phyloP scores from a whole-genome alignment of 2,329 filamentous ascomycete genomes.

The Epichloe aotearoae region DNA sequence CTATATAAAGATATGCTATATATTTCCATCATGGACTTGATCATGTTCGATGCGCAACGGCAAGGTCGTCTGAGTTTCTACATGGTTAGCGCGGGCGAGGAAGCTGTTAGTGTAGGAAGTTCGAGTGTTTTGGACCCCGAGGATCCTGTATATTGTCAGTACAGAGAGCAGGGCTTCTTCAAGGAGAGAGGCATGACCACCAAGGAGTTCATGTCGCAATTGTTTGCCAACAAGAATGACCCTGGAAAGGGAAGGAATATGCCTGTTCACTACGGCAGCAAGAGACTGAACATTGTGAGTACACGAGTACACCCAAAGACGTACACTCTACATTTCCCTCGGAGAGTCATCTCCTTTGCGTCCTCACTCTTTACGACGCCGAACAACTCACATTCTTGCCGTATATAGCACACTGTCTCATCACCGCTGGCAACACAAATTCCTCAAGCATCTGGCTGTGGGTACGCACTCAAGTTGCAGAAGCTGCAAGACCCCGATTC shows the following conservation, averaged over 20 bases:
- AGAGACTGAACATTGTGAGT: constrained; percentile 67
- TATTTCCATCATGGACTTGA: constrained; percentile 78
- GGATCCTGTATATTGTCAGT: constrained; percentile 89
- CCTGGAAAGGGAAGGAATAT: constrained; percentile 77
- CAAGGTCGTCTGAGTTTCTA: constrained; percentile 94
- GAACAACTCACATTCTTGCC: background rate
- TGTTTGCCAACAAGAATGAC: constrained; percentile 81
- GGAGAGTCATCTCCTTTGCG: background rate
- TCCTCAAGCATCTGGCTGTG: constrained; percentile 75
- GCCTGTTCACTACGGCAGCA: constrained; percentile 91
- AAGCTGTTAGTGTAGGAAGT: constrained; percentile 83
- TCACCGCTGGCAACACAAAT: constrained; percentile 81
- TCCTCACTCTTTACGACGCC: background rate
- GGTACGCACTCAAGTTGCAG: constrained; percentile 78
- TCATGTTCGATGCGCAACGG: constrained; percentile 96
- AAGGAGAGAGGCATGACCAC: constrained; percentile 77
- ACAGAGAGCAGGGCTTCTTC: constrained; percentile 86
- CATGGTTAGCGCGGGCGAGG: constrained; percentile 91
- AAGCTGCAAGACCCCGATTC: constrained; percentile 55
- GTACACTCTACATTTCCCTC: background rate
- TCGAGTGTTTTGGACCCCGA: constrained; percentile 70
- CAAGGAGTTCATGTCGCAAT: constrained; percentile 85
- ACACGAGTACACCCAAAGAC: constrained; percentile 18
- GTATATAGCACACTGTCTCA: constrained; percentile 58
- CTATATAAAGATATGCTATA: constrained; percentile 54